A percentile compares a stretch with the other conserved stretches of the same genome.
Conservation (phyloP, 106 monocot species). For the Ottelia alismoides region DNA sequence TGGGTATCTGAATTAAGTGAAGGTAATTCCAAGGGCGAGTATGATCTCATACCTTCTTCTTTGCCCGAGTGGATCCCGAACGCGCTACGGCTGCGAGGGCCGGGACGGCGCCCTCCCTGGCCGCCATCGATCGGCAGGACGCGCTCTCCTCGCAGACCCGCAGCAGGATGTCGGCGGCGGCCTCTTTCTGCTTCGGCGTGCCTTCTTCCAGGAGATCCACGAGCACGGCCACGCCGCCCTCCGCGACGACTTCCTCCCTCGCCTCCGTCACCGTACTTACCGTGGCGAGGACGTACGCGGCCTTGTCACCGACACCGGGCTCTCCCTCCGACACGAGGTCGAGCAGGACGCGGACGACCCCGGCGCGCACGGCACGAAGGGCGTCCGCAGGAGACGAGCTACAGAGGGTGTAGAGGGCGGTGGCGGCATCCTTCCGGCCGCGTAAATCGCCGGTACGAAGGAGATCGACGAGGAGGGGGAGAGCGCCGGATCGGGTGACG, state of each 20-base stretch:
- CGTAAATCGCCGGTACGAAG: slow-evolving; percentile 38
- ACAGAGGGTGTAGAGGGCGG: slow-evolving; percentile 54
- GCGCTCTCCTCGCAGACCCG: slow-evolving; percentile 13
- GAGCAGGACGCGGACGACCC: slow-evolving; percentile 41
- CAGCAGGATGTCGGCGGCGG: slow-evolving; percentile 3
- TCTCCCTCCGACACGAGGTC: slow-evolving; percentile 71
- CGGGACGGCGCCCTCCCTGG: slow-evolving; percentile 8
- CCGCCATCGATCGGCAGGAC: not conserved
- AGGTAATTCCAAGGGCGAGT: too few relatives aligned
- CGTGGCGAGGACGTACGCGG: slow-evolving; percentile 18
- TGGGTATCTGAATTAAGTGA: too few relatives aligned
- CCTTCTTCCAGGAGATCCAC: slow-evolving; percentile 12
- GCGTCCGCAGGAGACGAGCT: not conserved
- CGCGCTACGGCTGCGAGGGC: slow-evolving; percentile 6
- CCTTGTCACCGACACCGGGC: slow-evolving; percentile 62
- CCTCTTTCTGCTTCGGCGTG: slow-evolving; percentile 3
- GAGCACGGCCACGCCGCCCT: slow-evolving; percentile 5
- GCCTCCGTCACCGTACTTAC: slow-evolving; percentile 27
- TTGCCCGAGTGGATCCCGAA: slow-evolving; percentile 4
- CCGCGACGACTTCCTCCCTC: slow-evolving; percentile 31
- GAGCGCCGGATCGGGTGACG: slow-evolving; percentile 61
- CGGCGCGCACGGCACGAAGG: slow-evolving; percentile 11
- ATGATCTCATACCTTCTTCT: slow-evolving; percentile 5
- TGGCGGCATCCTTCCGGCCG: slow-evolving; percentile 74
- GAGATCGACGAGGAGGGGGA: slow-evolving; percentile 43